A percentile compares a stretch with the other conserved stretches of the same genome.
These are phyloP conservation scores for Malus hybrid DNA, from an alignment of 331 rosid genomes.

Conservation along the genomic window DNA sequence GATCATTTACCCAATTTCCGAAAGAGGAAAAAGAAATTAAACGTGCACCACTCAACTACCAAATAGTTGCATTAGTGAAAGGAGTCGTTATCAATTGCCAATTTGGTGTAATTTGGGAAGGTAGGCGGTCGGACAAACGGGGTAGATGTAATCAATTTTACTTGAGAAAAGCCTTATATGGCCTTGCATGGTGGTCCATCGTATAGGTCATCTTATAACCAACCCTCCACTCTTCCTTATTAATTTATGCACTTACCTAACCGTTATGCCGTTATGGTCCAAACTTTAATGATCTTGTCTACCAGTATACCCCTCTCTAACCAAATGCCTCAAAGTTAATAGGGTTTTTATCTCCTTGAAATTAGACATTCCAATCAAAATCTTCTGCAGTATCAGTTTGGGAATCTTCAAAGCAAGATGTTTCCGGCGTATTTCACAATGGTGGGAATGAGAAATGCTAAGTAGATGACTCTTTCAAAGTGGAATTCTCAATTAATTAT, in stretches of 20 bases:
- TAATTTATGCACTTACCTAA: conserved; percentile 33
- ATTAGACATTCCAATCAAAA: conserved; percentile 6
- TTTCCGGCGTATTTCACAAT: conserved; percentile 83
- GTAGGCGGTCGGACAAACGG: not conserved
- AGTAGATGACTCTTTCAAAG: no score
- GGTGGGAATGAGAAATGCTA: conserved; percentile 36
- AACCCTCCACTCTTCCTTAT: conserved; percentile 8
- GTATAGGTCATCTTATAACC: not conserved
- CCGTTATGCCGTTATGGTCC: conserved; percentile 26
- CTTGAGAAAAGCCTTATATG: not conserved
- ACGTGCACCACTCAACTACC: not conserved
- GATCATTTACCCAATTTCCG: not conserved
- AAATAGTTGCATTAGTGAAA: not conserved
- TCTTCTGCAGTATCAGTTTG: conserved; percentile 91
- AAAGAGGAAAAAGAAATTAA: not conserved
- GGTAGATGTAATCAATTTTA: not conserved
- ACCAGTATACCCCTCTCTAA: not conserved
- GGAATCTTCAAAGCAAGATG: conserved; percentile 94
- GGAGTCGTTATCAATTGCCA: not conserved
- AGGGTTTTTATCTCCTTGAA: no score
- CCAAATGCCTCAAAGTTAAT: no score
- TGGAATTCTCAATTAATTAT: no score
- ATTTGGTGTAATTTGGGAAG: not conserved
- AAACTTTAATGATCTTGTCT: conserved; percentile 45
- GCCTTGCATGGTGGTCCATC: not conserved